Base-by-base conservation (phyloP, 441 rosid species). In the Geranium incanum region DNA sequence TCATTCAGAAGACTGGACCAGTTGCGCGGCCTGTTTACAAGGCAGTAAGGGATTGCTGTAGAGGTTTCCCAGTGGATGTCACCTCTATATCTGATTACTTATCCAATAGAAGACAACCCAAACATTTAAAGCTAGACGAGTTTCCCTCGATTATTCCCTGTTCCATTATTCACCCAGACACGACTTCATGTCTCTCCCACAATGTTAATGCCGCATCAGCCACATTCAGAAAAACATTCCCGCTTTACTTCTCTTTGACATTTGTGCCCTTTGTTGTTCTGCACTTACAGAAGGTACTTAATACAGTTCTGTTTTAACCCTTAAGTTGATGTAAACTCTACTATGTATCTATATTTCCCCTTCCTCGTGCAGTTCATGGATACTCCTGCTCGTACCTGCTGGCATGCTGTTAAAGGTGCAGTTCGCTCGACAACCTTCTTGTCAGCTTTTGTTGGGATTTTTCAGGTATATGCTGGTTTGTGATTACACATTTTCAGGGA, bases 1-100 rank as follows among this genome's bases (percentile, higher is more conserved):
- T 92, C 60, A 95, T 95, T 79, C 98, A 92, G 84, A 92, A 91
- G 81, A 95, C 99, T 21, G 98, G 99, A 66, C 99, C 99, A 68
- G 97, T 92, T 76, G 89, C 92, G 19, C 81, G 76, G 12, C 95
- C 98, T 72, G 92, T 87, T 6, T 95, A 95, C 83, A 89, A 88
- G 83, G 93, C 99, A 74, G 97, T 92, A 15, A 86, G 89, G 82
- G 93, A 92, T 38, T 83, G 82, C 85, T 92, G 99, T 84, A 87
- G 99, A 84, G 96, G 95, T 76, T 87, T 86, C 59, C 91, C 95
- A 7, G 80, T 91, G 72, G 89, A 91, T 79, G 79, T 91, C 76
- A 88, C 85, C 63, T 80, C 96, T 65, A 66, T 95, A 66, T 89
- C 97, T 36, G 83, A 86, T 64, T 89, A 81, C 82, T 82, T 91